Evolutionary conservation across 805 yeast genomes (phyloP), one percentile per base, ranked within the genome.

Genomic region (Candida oleophila): DNA sequence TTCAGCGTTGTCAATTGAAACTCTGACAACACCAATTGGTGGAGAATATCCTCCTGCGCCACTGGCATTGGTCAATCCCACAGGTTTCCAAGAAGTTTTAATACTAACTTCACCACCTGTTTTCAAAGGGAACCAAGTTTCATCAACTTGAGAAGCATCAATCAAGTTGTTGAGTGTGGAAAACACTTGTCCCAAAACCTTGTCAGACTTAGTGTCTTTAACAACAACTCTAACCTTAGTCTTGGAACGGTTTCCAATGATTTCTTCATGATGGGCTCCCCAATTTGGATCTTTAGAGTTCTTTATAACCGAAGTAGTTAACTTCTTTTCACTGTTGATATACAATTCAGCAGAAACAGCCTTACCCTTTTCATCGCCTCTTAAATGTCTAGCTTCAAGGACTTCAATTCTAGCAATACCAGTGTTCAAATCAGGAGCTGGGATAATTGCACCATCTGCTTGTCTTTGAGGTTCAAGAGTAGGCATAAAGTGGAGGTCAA

Each of bases 371-470:
- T 80, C 81, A 5, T 34, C 14, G 21, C 55, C 49, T 47, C 61
- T 67, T 62, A 74, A 72, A 47, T 74, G 80, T 68, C 89, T 81
- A 21, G 87, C 85, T 54, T 82, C 87, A 25, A 71, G 60, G 41
- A 88, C 66, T 49, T 83, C 85, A 54, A 92, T 69, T 57, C 83
- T 77, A 18, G 85, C 81, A 56, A 95, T 83, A 76, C 99, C 99
- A 14, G 97, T 89, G 68, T 92, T 92, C 62, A 89, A 80, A 54
- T 89, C 97, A 39, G 96, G 96, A 40, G 95, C 87, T 41, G 95
- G 89, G 53, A 82, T 84, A 45, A 78, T 74, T 2, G 91, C 84
- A 43, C 97, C 97, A 65, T 89, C 96, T 2, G 88, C 84, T 48
- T 78, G 75, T 50, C 79, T 69, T 55, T 73, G 65, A 47, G 81